Base-by-base conservation (phyloP, 768 basidiomycete genomes). In the Lentinus tigrinus region DNA sequence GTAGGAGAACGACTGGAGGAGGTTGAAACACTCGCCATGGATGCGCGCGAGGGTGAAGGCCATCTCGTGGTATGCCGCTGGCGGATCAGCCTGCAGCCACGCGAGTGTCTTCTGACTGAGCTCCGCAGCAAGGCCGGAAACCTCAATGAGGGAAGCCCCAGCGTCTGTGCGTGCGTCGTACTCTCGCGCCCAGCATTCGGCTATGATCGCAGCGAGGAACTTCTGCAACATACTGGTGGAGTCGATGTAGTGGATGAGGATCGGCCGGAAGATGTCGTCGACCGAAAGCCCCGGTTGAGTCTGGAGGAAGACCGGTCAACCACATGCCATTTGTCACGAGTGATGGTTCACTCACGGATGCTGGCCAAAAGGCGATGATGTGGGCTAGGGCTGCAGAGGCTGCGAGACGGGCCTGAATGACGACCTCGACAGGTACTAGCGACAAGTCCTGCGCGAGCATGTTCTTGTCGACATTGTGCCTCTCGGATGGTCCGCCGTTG, bases 401-500 rank as follows among this genome's bases (percentile, higher is more conserved):
- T 7, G 89, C 85, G 5, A 98, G 73, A 23, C 95, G 81, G 17
- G 92, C 93, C 61, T 89, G 85, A 56, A 95, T 69, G 37, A 93
- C 84, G 4, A 85, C 74, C 65, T 97, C 94, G 23, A 81, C 73
- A 6, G 87, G 78, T 31, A 98, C 81, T 37, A 99, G 77, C 0
- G 92, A 85, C 42, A 94, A 75, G 69, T 99, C 97, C 68, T 98
- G 95, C 4, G 83, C 79, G 23, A 98, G 78, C 87, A 98, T 94
- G 57, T 89, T 90, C 78, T 94, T 98, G 76, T 99, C 97, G 31
- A 98, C 93, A 65, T 97, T 95, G 70, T 98, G 93, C 46, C 86
- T 81, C 69, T 93, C 89, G 7, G 72, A 56, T 0, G 79, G 75
- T 2, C 74, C 71, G 23, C 78, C 75, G 6, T 73, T 71, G 54